Evolutionary conservation across 2,329 filamentous ascomycete species (phyloP).

Genomic region (Phialophora verrucosa): DNA sequence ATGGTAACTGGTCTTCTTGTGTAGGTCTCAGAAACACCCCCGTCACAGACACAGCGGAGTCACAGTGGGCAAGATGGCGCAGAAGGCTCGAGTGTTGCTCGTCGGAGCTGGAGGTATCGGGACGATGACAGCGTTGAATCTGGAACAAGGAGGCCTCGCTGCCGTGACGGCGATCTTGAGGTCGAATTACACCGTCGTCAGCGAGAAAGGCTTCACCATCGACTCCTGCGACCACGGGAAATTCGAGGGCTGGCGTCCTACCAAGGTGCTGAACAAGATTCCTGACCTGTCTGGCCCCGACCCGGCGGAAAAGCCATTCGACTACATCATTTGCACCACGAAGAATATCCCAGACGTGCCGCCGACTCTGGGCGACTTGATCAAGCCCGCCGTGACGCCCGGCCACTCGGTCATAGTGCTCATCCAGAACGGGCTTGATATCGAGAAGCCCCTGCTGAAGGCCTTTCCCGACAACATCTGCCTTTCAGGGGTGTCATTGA

Average conservation of each 20-base stretch:
- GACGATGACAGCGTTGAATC: constrained; percentile 61
- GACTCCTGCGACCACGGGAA: constrained; percentile 58
- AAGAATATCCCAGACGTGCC: constrained; percentile 64
- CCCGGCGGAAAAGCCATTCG: constrained; percentile 47
- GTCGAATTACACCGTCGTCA: constrained; percentile 61
- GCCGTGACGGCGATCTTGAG: constrained; percentile 62
- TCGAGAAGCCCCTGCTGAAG: constrained; percentile 60
- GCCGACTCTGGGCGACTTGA: constrained; percentile 56
- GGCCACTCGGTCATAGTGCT: constrained; percentile 61
- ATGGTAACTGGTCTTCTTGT: background rate
- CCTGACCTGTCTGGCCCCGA: constrained; percentile 49
- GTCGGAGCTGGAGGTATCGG: constrained; percentile 65
- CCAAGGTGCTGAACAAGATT: constrained; percentile 55
- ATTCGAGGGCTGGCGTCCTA: constrained; percentile 58
- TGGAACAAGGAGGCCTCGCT: constrained; percentile 59
- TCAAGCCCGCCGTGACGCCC: constrained; percentile 59
- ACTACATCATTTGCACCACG: constrained; percentile 63
- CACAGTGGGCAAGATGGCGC: constrained; percentile 25
- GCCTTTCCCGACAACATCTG: constrained; percentile 60
- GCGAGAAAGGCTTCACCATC: constrained; percentile 60
- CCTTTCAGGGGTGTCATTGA: constrained; percentile 60
- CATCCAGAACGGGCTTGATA: constrained; percentile 69
- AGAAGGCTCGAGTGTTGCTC: constrained; percentile 55
- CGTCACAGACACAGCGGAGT: background rate
- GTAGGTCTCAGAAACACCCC: background rate